Evolutionary conservation across 805 yeast species (phyloP), one percentile per base, ranked within the genome.

Genomic region (Ogataea thermomethanolica): DNA sequence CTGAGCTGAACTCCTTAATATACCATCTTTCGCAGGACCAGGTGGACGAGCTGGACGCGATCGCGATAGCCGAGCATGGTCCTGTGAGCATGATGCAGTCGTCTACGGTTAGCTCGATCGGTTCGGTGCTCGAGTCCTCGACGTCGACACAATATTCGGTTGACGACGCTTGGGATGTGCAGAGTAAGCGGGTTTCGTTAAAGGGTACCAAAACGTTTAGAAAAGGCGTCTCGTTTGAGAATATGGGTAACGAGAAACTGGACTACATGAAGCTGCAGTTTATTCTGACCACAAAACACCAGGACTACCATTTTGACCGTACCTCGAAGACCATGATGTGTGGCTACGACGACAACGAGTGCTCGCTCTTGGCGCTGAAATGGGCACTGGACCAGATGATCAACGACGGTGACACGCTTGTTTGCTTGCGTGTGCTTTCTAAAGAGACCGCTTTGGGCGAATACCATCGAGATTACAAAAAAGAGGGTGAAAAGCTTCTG

Each of bases 321-420:
- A 57, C 62, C 23, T 63, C 70, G 2, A 58, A 76, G 25, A 70
- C 76, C 8, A 58, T 72, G 25, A 48, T 73, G 33, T 64, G 70
- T 33, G 76, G 74, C 4, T 66, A 63, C 35, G 74, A 71, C 50
- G 56, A 65, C 14, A 64, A 66, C 43, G 65, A 61, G 25, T 64
- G 66, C 41, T 67, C 76, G 11, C 59, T 65, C n/a, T 53, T 55
- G 9, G 75, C 75, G 5, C 47, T 73, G 20, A 65, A 59, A 33
- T 73, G 77, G 76, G 58, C 71, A 2, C 45, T 73, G 4, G 70
- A 66, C 28, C 69, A 71, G 41, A 55, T 73, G 40, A 55, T 66
- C 12, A 61, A 56, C 17, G 74, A 73, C 41, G 71, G 72, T 14
- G 78, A 73, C 45, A 73, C 70, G 14, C 49, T 73, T 5, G 69